Percentiles rank a stretch among this genome's conserved stretches.
Conservation (phyloP, 2,329 filamentous ascomycete species). For the Cladophialophora exuberans region DNA sequence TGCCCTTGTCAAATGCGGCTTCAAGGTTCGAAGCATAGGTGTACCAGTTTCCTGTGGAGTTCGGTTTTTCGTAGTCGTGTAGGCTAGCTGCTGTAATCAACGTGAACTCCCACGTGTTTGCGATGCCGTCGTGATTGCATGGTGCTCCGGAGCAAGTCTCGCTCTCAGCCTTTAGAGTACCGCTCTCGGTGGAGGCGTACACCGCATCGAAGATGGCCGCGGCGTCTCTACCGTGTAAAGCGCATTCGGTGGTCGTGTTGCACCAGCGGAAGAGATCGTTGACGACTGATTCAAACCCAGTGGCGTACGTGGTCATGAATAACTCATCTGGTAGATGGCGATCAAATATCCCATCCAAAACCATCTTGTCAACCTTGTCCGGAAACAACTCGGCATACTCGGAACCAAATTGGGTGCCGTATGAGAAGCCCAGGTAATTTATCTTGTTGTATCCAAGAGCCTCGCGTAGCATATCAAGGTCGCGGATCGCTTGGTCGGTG, state of each 20-base stretch:
- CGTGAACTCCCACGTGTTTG: background rate
- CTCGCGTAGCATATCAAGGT: conserved; percentile 41
- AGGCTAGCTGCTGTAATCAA: background rate
- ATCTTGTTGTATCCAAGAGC: conserved; percentile 42
- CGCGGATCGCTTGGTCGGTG: conserved; percentile 41
- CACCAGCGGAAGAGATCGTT: conserved; percentile 14
- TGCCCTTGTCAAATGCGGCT: background rate
- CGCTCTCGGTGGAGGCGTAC: background rate
- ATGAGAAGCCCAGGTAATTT: conserved; percentile 49
- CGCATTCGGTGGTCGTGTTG: conserved; percentile 10
- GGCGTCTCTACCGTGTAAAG: background rate
- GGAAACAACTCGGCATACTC: conserved; percentile 52
- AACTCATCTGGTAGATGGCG: conserved; percentile 44
- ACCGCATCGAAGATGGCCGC: background rate
- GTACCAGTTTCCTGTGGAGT: background rate
- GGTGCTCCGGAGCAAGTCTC: background rate
- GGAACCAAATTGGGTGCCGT: conserved; percentile 50
- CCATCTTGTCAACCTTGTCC: conserved; percentile 45
- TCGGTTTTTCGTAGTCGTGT: background rate
- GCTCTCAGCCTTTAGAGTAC: background rate
- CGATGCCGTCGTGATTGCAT: background rate
- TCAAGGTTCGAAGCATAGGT: background rate
- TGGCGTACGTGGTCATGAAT: background rate
- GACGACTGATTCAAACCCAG: background rate
- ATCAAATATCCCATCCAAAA: conserved; percentile 51